Evolutionary conservation across 345 rosid species (phyloP).

Genomic region (Noccaea bulbosa): DNA sequence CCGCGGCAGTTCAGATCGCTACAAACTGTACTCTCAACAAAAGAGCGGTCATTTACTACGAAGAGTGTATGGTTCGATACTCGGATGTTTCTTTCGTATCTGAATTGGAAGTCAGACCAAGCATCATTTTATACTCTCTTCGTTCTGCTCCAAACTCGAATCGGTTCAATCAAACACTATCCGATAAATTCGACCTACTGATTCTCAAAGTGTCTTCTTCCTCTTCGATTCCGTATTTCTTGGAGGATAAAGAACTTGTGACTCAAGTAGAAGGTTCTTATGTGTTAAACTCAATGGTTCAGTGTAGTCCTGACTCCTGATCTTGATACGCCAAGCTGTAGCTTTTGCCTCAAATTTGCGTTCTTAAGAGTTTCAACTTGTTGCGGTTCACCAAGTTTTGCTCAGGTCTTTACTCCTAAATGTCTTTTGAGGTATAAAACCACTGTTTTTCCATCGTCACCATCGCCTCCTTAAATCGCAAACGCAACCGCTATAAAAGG

Average conservation of each 20-base stretch:
- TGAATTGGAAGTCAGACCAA: not conserved
- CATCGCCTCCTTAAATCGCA: not conserved
- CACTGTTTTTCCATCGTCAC: not conserved
- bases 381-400: slow-evolving; percentile 3
- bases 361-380: slow-evolving; percentile 4
- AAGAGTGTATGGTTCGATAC: slow-evolving; percentile 50
- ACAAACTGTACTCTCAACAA: too few species aligned
- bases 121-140: not conserved
- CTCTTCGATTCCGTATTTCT: not conserved
- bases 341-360: not conserved
- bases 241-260: slow-evolving; percentile 21
- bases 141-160: not conserved
- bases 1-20: slow-evolving; percentile 17
- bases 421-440: slow-evolving; percentile 29
- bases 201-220: not conserved
- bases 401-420: slow-evolving; percentile 30
- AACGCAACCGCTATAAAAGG: slow-evolving; percentile 1
- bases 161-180: not conserved
- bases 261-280: slow-evolving; percentile 17
- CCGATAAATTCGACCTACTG: not conserved
- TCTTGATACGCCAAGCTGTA: slow-evolving; percentile 9
- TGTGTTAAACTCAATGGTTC: slow-evolving; percentile 22
- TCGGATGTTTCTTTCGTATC: slow-evolving; percentile 23
- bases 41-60: slow-evolving; percentile 11
- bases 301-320: slow-evolving; percentile 35